Conservation (phyloP, 1,284 basidiomycete species). For the Fomitopsis betulina region DNA sequence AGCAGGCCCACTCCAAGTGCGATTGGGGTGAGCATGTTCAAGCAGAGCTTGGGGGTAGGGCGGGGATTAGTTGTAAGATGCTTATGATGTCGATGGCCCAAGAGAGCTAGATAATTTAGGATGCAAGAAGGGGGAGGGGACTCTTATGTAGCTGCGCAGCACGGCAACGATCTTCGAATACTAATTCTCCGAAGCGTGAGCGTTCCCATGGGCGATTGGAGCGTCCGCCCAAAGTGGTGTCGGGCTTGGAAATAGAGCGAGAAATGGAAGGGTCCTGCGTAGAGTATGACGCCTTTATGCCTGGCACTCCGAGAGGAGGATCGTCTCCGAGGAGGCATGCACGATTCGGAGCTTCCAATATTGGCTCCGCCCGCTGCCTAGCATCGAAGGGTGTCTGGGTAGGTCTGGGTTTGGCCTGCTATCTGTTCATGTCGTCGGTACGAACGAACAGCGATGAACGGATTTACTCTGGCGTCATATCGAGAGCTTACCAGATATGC, state of each 20-base stretch:
- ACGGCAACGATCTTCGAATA: neutral
- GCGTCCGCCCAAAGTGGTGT: neutral
- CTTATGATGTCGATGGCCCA: too few species aligned
- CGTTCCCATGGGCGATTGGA: neutral
- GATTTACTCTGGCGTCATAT: too few species aligned
- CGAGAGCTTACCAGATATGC: too few species aligned
- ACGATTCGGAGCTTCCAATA: neutral
- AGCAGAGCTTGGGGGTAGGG: neutral
- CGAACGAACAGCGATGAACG: neutral
- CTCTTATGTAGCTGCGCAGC: neutral
- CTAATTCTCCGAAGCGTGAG: neutral
- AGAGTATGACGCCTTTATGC: neutral
- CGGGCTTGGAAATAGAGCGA: neutral
- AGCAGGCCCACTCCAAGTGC: conserved; percentile 14
- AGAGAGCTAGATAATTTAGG: neutral
- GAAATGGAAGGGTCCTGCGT: neutral
- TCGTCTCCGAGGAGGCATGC: neutral
- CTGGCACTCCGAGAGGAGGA: too few species aligned
- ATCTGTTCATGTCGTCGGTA: neutral
- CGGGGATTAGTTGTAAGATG: too few species aligned
- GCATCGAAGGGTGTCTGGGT: too few species aligned
- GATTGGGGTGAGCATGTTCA: neutral
- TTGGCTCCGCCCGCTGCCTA: too few species aligned
- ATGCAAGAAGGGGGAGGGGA: too few species aligned
- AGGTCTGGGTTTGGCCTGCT: too few species aligned